Percentiles rank a stretch among this genome's conserved stretches.
phyloP scores from a whole-genome alignment of 257 asterid species.

The Thymus mandschuricus region DNA sequence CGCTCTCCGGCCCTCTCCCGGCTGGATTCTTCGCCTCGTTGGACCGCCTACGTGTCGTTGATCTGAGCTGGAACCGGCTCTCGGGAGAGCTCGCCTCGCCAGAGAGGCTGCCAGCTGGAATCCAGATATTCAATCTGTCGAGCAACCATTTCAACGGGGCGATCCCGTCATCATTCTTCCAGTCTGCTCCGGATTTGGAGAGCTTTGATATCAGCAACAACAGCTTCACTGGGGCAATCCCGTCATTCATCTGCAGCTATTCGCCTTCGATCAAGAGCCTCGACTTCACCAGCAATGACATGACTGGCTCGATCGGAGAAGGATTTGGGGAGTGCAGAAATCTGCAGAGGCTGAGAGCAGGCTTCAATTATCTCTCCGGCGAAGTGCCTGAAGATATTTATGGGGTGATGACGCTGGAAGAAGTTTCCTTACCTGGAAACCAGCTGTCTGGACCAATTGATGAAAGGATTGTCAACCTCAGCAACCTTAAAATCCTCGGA shows the following conservation, averaged over 20 bases:
- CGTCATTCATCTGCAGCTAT: conserved; percentile 52
- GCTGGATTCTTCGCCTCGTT: conserved; percentile 52
- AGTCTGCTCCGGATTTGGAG: conserved; percentile 48
- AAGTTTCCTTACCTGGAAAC: conserved; percentile 71
- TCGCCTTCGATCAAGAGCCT: conserved; percentile 48
- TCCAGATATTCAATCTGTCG: conserved; percentile 59
- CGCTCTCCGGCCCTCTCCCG: conserved; percentile 67
- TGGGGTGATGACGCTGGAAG: conserved; percentile 50
- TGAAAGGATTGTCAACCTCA: conserved; percentile 53
- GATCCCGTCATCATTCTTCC: conserved; percentile 50
- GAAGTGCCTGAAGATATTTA: conserved; percentile 67
- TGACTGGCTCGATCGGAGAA: conserved; percentile 53
- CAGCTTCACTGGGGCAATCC: conserved; percentile 70
- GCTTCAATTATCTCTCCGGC: conserved; percentile 65
- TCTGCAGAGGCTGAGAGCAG: conserved; percentile 65
- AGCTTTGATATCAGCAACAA: conserved; percentile 75
- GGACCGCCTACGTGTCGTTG: conserved; percentile 44
- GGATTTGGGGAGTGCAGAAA: conserved; percentile 60
- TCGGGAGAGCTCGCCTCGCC: conserved; percentile 43
- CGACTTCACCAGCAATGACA: conserved; percentile 79
- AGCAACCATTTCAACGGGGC: conserved; percentile 70
- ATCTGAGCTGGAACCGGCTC: conserved; percentile 76
- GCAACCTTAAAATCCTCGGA: conserved; percentile 57
- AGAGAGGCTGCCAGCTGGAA: conserved; percentile 46
- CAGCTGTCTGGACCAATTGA: conserved; percentile 62